Evolutionary conservation across 345 rosid genomes (phyloP), one percentile per base, ranked within the genome.

Genomic region (Punica granatum): DNA sequence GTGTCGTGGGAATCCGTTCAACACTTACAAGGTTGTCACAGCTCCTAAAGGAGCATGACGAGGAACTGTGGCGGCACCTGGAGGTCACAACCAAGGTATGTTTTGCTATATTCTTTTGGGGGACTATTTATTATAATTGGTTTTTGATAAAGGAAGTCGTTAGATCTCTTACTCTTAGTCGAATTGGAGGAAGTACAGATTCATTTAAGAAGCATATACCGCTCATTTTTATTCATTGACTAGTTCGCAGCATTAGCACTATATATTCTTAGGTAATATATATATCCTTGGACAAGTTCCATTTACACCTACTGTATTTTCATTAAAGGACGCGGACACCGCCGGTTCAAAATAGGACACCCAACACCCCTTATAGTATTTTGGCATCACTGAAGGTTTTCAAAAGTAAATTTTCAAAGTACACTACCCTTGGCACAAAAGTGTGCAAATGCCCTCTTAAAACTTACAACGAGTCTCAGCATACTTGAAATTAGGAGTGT

Each of bases 41-140:
- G 73, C 95, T 93, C 67, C 78, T 93, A 67, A 93, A 89, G 79
- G 90, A 93, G 66, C 96, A 91, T 68, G 98, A 93, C 73, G 97
- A 93, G 77, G 98, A 93, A 77, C 97, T 93, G 70, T 93, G 98
- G 98, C 98, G 97, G 51, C 98, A 93, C 78, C 84, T 93, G 65
- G 98, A 93, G 83, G 73, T 93, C 84, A 87, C 97, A 67, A 89
- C 97, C 39, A 93, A 90, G 80, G 98, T 89, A 87, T 77, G 88
- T n/a, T 12, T 12, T 28, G 19, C 11, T 30, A 56, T 56, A 28
- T 56, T 26, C 51, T n/a, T 4, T n/a, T n/a, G 23, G 19, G 53
- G 53, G 19, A 46, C 53, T 46, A 18, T 18, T 46, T 18, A 23
- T 23, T 46, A 2, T 46, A 46, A 18, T 46, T 1, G 59, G 31